Evolutionary conservation across 768 basidiomycete genomes (phyloP).

Genomic region (Mycena galopus): DNA sequence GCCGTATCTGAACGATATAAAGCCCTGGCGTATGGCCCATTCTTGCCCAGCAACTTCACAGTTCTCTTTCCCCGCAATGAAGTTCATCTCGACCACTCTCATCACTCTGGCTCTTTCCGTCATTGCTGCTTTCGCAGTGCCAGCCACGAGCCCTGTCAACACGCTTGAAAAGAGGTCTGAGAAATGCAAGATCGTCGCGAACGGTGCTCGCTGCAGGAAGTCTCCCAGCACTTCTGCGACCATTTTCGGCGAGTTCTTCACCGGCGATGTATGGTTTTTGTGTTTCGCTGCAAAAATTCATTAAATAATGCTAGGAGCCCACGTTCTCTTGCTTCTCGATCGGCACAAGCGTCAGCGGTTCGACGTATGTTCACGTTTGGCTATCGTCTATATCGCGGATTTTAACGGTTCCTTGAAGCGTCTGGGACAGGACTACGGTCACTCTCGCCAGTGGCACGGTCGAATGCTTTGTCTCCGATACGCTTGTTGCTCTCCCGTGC

Average conservation of each 20-base stretch:
- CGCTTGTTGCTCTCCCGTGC: background rate
- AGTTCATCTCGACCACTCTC: constrained; percentile 3
- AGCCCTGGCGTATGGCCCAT: too few relatives aligned
- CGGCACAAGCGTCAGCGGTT: background rate
- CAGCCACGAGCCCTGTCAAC: background rate
- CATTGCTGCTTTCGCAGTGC: background rate
- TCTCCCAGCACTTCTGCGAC: background rate
- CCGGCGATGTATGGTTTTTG: constrained; percentile 5
- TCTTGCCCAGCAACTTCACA: background rate
- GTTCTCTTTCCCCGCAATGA: background rate
- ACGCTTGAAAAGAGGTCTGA: background rate
- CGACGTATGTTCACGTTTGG: background rate
- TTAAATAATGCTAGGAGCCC: background rate
- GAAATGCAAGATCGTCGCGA: background rate
- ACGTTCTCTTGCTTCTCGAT: background rate
- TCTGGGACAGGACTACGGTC: background rate
- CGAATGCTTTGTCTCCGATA: background rate
- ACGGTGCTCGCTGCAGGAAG: constrained; percentile 1
- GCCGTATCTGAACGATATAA: background rate
- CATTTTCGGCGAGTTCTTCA: constrained; percentile 4
- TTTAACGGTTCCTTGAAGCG: background rate
- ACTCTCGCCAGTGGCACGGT: background rate
- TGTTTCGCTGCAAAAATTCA: background rate
- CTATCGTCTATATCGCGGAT: background rate
- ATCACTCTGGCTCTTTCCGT: background rate